Evolutionary conservation across 2,329 filamentous ascomycete species (phyloP), one percentile per base, ranked within the genome.

Genomic region (Tolypocladium sp.): DNA sequence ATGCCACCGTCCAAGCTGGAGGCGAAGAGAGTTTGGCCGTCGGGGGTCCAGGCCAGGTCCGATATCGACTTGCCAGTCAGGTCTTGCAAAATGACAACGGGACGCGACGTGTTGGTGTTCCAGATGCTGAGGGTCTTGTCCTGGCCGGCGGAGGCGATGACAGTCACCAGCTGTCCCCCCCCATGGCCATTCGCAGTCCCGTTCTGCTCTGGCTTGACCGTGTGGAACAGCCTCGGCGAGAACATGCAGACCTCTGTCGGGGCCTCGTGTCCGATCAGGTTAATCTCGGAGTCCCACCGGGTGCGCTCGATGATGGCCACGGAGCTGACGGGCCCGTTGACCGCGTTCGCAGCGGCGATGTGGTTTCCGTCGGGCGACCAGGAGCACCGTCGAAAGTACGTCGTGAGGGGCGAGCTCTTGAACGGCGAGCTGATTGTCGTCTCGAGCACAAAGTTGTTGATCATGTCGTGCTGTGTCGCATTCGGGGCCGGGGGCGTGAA

Each of bases 311-410:
- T 91, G 60, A 99, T 97, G 5, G 94, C 93, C 38, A 97, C 93
- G 0, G 93, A 96, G 76, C 91, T 97, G 30, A 99, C 94, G 2
- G 94, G 95, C 0, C 94, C 94, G 70, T 99, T 99, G 25, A 96
- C 92, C 0, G 94, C 92, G 71, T 99, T 99, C 8, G 94, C 91
- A 4, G 94, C 94, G 4, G 94, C 94, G 62, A 99, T 97, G 67
- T 97, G 93, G 68, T 93, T 92, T 9, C 94, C 94, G 71, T 99
- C 94, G 0, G 94, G 95, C 2, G 92, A 97, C 94, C 94, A 99
- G 1, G 93, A 97, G 71, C 92, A 97, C 63, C 94, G 82, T 61
- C 94, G 85, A 71, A 99, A 99, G 73, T 99, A 99, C 1, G 94
- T 97, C 0, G 94, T 99, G 10, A 99, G 80, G 4, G 94, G 94